Percentiles rank a stretch among this genome's conserved stretches.
Evolutionary conservation across 2,329 filamentous ascomycete species (phyloP).

Genomic region (Talaromyces albobiverticillius): DNA sequence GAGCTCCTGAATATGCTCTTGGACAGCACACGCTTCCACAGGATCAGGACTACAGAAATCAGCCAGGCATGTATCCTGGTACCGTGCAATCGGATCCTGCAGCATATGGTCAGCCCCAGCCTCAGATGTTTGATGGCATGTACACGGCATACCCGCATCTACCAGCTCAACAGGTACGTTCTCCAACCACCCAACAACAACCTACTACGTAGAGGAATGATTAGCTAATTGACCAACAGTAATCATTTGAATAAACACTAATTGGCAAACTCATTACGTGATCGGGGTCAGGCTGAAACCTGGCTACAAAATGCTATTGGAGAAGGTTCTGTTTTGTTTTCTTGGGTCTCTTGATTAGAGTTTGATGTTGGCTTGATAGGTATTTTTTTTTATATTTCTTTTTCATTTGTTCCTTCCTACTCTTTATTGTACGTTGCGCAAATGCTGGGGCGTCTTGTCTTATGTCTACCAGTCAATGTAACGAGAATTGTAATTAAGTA

Average conservation of each 20-base stretch:
- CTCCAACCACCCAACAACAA: neutral
- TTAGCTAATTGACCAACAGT: neutral
- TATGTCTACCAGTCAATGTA: constrained; percentile 8
- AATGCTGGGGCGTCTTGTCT: constrained; percentile 4
- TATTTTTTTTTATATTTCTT: neutral
- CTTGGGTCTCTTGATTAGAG: neutral
- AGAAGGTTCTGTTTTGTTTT: neutral
- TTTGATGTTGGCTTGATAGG: constrained; percentile 2
- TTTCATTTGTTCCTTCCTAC: neutral
- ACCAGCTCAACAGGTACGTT: constrained; percentile 74
- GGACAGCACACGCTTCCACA: constrained; percentile 61
- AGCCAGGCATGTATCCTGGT: constrained; percentile 76
- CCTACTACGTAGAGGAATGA: too few relatives aligned
- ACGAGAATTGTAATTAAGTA: constrained; percentile 9
- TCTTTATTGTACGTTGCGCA: neutral
- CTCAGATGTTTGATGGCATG: constrained; percentile 80
- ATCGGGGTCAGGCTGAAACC: neutral
- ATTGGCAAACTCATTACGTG: neutral
- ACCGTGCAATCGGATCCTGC: constrained; percentile 72
- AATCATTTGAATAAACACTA: neutral
- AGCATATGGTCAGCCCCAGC: constrained; percentile 72
- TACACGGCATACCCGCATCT: constrained; percentile 75
- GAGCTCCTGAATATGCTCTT: constrained; percentile 56
- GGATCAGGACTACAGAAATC: constrained; percentile 76
- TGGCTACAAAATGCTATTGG: neutral